phyloP scores from a whole-genome alignment of 208 protist species.

The Lotmaria passim region DNA sequence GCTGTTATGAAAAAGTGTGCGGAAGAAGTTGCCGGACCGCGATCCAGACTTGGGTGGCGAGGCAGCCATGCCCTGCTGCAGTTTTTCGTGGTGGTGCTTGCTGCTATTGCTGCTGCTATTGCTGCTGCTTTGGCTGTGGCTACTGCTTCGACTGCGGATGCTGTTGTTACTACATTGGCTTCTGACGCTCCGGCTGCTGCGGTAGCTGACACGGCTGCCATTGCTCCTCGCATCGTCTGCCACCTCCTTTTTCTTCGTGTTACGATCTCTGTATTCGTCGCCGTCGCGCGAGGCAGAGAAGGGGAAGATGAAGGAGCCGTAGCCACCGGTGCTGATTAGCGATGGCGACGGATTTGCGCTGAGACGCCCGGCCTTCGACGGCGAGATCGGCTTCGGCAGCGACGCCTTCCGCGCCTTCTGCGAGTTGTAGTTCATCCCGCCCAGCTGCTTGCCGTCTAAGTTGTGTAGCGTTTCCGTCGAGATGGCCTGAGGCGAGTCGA shows the following conservation, averaged over 20 bases:
- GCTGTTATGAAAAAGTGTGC: constrained; percentile 1
- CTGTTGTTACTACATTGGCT: constrained; percentile 1
- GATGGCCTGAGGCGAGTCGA: not conserved
- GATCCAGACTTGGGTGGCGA: not conserved
- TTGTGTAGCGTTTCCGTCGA: constrained; percentile 16
- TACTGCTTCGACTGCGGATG: not conserved
- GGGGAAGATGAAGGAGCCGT: constrained; percentile 16
- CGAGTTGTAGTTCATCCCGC: constrained; percentile 2
- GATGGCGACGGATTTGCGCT: not conserved
- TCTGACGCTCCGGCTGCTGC: not conserved
- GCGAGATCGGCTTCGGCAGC: not conserved
- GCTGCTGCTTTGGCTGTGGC: not conserved
- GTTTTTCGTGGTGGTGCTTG: not conserved
- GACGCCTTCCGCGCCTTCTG: constrained; percentile 11
- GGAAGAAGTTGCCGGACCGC: constrained; percentile 11
- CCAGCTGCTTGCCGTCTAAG: constrained; percentile 12
- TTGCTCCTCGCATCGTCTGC: constrained; percentile 1
- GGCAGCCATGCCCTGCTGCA: not conserved
- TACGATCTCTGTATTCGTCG: too few relatives aligned
- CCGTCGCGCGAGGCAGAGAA: not conserved
- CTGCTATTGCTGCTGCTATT: too few relatives aligned
- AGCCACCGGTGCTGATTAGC: constrained; percentile 11
- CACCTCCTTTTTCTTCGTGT: too few relatives aligned
- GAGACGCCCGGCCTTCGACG: not conserved
- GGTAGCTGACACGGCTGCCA: constrained; percentile 12